Conservation (phyloP, 1,284 basidiomycete genomes). For the Tylopilus orsonianus region DNA sequence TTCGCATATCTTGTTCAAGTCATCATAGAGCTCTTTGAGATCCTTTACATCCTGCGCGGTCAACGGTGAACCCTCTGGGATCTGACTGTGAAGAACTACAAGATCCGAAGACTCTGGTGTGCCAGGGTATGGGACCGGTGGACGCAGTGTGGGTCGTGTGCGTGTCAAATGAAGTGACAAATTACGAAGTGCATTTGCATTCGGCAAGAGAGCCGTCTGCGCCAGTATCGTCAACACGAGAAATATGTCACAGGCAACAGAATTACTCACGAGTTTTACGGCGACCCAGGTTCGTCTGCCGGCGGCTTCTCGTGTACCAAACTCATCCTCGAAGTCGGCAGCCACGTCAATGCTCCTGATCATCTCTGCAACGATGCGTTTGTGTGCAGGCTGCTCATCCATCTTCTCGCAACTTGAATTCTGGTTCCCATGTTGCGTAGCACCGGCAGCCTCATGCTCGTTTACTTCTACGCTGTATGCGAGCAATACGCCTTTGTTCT, state of each 20-base stretch:
- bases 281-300: conserved; percentile 79
- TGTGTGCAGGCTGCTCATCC: conserved; percentile 42
- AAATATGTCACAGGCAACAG: background rate
- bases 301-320: conserved; percentile 29
- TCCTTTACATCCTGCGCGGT: conserved; percentile 55
- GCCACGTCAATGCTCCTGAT: conserved; percentile 72
- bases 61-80: conserved; percentile 42
- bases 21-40: conserved; percentile 58
- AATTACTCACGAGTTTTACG: conserved; percentile 67
- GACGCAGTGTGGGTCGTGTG: conserved; percentile 20
- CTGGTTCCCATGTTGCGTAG: background rate
- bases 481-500: conserved; percentile 78
- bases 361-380: conserved; percentile 70
- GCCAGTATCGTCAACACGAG: conserved; percentile 49
- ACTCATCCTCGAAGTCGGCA: conserved; percentile 72
- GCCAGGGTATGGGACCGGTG: conserved; percentile 30
- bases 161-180: conserved; percentile 28
- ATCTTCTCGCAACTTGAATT: conserved; percentile 4
- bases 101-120: conserved; percentile 31
- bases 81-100: conserved; percentile 19
- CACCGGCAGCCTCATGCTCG: conserved; percentile 40
- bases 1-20: conserved; percentile 59
- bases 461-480: conserved; percentile 87
- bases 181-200: conserved; percentile 28
- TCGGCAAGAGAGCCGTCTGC: conserved; percentile 31